A percentile compares a stretch with the other conserved stretches of the same genome.
Conservation (phyloP, 768 basidiomycete species). For the Boletus reticulatus region DNA sequence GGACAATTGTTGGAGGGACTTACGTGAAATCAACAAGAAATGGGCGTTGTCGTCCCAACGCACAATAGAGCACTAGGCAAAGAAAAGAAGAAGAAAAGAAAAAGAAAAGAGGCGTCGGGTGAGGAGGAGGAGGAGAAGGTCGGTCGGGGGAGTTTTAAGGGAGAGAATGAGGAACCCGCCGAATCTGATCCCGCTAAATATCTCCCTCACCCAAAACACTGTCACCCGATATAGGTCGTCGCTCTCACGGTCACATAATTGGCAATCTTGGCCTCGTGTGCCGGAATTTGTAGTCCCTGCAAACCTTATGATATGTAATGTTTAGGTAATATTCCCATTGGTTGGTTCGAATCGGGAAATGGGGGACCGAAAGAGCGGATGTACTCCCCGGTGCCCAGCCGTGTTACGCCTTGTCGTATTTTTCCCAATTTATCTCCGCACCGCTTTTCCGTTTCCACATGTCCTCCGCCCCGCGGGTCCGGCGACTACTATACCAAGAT, state of each 20-base stretch:
- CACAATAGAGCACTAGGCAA: conserved; percentile 34
- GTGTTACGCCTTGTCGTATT: conserved; percentile 6
- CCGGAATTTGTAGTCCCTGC: conserved; percentile 34
- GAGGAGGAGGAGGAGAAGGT: conserved; percentile 31
- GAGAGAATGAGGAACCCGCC: conserved; percentile 31
- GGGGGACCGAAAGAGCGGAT: conserved; percentile 8
- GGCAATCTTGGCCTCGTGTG: conserved; percentile 32
- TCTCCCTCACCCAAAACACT: conserved; percentile 9
- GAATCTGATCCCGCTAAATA: conserved; percentile 35
- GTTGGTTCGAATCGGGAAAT: conserved; percentile 1
- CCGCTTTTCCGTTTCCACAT: conserved; percentile 9
- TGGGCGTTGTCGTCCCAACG: conserved; percentile 30
- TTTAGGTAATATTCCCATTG: conserved; percentile 31
- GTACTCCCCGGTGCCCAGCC: conserved; percentile 29
- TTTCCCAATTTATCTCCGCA: conserved; percentile 23
- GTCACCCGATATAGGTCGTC: conserved; percentile 3
- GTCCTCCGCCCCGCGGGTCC: conserved; percentile 27
- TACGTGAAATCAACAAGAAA: conserved; percentile 35
- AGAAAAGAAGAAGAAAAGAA: conserved; percentile 24
- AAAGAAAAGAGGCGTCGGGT: conserved; percentile 38
- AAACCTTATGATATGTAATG: conserved; percentile 18
- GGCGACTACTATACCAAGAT: conserved; percentile 22
- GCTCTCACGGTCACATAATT: conserved; percentile 7
- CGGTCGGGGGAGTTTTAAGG: conserved; percentile 18
- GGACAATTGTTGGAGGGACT: conserved; percentile 3